Evolutionary conservation across 768 basidiomycete genomes (phyloP), one percentile per base, ranked within the genome.

Genomic region (Trametes gibbosa): DNA sequence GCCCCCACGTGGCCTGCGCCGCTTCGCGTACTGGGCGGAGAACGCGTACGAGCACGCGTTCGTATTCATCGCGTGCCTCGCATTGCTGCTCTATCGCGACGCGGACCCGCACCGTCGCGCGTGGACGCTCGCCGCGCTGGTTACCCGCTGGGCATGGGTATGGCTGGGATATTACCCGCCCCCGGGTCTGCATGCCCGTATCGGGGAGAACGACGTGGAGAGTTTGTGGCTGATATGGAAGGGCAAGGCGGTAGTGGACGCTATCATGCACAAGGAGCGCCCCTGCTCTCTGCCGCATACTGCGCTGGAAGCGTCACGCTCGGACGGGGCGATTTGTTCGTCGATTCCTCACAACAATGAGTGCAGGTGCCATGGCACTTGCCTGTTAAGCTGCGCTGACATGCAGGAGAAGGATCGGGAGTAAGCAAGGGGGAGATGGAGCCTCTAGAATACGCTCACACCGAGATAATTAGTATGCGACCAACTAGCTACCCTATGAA

Each of bases 1-100:
- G 2, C 65, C 70, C 34, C 64, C 62, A 1, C 66, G 50, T 43
- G 74, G 74, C n/a, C 50, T 72, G n/a, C 69, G 69, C n/a, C 74
- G 75, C 27, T 74, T 75, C 39, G 69, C 72, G 21, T 67, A 76
- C 48, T 76, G 75, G 75, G 73, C 69, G 2, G 69, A 74, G 13
- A 74, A 68, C 50, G 74, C 69, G 2, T 55, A 63, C 45, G 70
- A 72, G n/a, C 72, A 75, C 49, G 66, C 71, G 24, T 57, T 68
- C 66, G 70, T 74, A 51, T 74, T 75, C 61, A 53, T 75, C 49
- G 71, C 71, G 14, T 58, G 8, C 37, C 17, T 69, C 12, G 45
- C 56, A 1, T 48, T 25, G 39, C 21, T 65, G 16, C 17, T 66
- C 34, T 74, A 68, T 67, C 66, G 49, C 54, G 27, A 16, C 21